Conservation (phyloP, 2,329 filamentous ascomycete species). For the Aspergillus alliaceus region DNA sequence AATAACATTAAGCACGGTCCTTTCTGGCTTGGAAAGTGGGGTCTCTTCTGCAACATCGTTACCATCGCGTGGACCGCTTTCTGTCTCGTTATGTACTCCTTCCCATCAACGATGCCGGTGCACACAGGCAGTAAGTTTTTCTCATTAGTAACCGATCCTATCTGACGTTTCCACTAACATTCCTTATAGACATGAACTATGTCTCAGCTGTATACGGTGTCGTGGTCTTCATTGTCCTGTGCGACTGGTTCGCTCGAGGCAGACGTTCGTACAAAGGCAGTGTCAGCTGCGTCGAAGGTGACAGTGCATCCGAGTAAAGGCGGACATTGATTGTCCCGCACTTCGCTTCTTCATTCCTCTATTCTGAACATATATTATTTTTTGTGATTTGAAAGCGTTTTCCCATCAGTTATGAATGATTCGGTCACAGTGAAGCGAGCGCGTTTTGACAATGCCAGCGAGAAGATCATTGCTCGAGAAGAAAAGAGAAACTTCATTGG, state of each 20-base stretch:
- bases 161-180: not conserved
- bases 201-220: constrained; percentile 37
- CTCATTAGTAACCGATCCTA: not conserved
- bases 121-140: constrained; percentile 33
- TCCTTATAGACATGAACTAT: constrained; percentile 42
- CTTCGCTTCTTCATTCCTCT: constrained; percentile 1
- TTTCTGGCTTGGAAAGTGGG: constrained; percentile 50
- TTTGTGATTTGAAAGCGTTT: not conserved
- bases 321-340: constrained; percentile 4
- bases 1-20: constrained; percentile 47
- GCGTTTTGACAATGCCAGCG: not conserved
- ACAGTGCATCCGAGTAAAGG: not conserved
- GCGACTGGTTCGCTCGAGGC: constrained; percentile 38
- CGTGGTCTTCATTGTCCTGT: constrained; percentile 35
- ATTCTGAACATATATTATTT: not conserved
- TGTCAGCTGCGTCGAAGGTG: constrained; percentile 8
- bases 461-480: not conserved
- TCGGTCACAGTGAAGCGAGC: not conserved
- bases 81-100: constrained; percentile 36
- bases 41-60: constrained; percentile 45
- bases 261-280: constrained; percentile 28
- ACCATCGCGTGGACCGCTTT: constrained; percentile 49
- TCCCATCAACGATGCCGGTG: constrained; percentile 38
- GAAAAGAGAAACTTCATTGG: not conserved
- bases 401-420: no score